Evolutionary conservation across 441 rosid species (phyloP).

Genomic region (Cnidoscolus chayamansa): DNA sequence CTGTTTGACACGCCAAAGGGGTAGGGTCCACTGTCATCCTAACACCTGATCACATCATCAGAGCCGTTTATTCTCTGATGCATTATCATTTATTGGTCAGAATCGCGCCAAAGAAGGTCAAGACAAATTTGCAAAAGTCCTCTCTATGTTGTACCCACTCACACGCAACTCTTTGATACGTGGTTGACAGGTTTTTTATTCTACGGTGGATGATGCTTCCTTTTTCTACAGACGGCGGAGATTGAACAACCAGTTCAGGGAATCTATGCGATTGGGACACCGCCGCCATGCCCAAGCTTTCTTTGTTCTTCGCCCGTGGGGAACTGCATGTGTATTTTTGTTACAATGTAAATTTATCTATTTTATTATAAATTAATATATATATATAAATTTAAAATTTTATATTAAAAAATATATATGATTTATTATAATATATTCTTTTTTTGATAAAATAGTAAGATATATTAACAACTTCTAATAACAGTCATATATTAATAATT

Average conservation of each 20-base stretch:
- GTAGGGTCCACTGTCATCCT: constrained; percentile 20
- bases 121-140: constrained; percentile 1
- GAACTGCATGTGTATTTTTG: no score
- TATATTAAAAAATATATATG: no score
- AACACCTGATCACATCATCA: constrained; percentile 2
- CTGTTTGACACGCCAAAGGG: no score
- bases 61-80: neutral
- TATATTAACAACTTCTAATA: no score
- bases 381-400: no score
- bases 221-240: constrained; percentile 19
- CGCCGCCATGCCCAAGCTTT: constrained; percentile 23
- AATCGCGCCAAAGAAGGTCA: neutral
- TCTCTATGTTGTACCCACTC: no score
- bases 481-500: no score
- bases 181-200: neutral
- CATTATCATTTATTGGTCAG: no score
- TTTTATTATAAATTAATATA: neutral
- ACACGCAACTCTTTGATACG: no score
- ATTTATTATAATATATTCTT: no score
- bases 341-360: neutral
- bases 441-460: no score
- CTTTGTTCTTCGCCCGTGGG: no score
- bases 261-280: constrained; percentile 34
- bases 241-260: constrained; percentile 16
- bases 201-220: constrained; percentile 12